Evolutionary conservation across 2,329 filamentous ascomycete genomes (phyloP).

Genomic region (Dactylella cylindrospora): DNA sequence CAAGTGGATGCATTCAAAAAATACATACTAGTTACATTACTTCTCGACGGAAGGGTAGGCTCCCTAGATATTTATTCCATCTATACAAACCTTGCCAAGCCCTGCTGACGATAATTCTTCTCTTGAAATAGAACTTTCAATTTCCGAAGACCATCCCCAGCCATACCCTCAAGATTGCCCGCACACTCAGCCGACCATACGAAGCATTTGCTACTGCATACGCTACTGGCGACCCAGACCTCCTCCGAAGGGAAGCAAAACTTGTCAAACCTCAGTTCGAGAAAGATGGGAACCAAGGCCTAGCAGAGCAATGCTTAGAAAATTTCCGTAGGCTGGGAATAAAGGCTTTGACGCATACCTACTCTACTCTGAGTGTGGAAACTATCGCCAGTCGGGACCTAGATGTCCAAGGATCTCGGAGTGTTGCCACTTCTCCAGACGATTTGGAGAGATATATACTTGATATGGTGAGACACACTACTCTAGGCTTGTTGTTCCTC

Average conservation of each 20-base stretch:
- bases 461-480: constrained; percentile 46
- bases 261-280: constrained; percentile 63
- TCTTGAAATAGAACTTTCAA: constrained; percentile 43
- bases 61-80: background rate
- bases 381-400: constrained; percentile 53
- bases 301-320: constrained; percentile 68
- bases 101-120: constrained; percentile 3
- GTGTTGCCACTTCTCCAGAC: constrained; percentile 44
- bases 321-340: constrained; percentile 77
- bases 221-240: constrained; percentile 60
- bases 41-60: constrained; percentile 66
- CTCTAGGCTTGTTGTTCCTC: background rate
- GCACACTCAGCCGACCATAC: constrained; percentile 66
- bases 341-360: constrained; percentile 70
- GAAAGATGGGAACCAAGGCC: constrained; percentile 70
- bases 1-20: constrained; percentile 82
- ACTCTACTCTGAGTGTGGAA: constrained; percentile 63
- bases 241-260: constrained; percentile 66
- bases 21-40: constrained; percentile 75
- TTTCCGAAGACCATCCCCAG: constrained; percentile 20
- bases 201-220: constrained; percentile 70
- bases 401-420: constrained; percentile 45
- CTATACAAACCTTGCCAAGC: constrained; percentile 27
- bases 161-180: constrained; percentile 53
- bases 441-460: constrained; percentile 48